Percentiles rank a stretch among this genome's conserved stretches.
Conservation (phyloP, 139 green algal species). For the Tetraselmis chui region DNA sequence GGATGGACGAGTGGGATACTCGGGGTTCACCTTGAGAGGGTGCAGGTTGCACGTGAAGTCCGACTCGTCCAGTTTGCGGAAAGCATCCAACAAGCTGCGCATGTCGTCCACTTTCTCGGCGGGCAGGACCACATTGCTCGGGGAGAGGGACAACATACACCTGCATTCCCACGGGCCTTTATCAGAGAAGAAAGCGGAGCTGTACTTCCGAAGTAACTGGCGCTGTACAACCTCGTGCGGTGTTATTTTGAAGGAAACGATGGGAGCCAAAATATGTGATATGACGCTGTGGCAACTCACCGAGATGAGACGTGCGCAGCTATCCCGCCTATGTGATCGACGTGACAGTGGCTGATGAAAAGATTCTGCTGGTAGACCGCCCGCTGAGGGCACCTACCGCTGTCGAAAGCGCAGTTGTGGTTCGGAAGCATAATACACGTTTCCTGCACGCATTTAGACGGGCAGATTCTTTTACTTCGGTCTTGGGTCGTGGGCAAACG, state of each 20-base stretch:
- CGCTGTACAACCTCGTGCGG: too few relatives aligned
- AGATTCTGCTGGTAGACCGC: conserved; percentile 43
- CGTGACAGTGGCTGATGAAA: conserved; percentile 60
- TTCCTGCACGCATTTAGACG: conserved; percentile 42
- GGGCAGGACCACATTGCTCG: neutral
- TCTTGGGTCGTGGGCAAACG: too few relatives aligned
- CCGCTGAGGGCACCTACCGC: conserved; percentile 55
- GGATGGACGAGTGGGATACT: too few relatives aligned
- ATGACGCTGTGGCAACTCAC: too few relatives aligned
- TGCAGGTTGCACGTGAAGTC: neutral
- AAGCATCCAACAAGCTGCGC: neutral
- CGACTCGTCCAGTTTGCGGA: neutral
- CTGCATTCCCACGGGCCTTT: too few relatives aligned
- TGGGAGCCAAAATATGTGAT: too few relatives aligned
- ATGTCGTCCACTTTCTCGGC: neutral
- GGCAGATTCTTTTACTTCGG: too few relatives aligned
- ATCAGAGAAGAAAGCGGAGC: too few relatives aligned
- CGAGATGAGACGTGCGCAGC: conserved; percentile 34
- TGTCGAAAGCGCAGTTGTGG: conserved; percentile 59
- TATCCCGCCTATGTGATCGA: conserved; percentile 67
- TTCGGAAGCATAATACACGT: conserved; percentile 64
- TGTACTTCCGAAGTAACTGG: too few relatives aligned
- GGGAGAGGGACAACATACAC: neutral
- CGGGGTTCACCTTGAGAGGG: neutral
- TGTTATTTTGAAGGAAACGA: too few relatives aligned